Base-by-base conservation (phyloP, 495 filamentous ascomycete genomes). In the Podospora appendiculata region DNA sequence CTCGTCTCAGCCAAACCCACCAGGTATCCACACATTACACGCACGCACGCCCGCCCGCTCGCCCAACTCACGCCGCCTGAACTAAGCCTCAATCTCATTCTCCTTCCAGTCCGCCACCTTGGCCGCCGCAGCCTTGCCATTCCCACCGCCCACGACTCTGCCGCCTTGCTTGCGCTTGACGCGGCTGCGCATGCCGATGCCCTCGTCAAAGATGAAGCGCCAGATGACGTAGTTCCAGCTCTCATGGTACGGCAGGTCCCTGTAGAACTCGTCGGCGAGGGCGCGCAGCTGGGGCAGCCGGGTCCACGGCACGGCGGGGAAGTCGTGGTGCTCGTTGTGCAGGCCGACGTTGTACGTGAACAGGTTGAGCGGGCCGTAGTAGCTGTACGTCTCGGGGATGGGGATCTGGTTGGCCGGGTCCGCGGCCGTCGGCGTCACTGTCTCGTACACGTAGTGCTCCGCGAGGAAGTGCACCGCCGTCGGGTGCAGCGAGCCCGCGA, bases 301-400 rank as follows among this genome's bases (percentile, higher is more conserved):
- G 4, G 89, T 96, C 93, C 93, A 99, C 3, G 93, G 92, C 47
- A 98, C 80, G 18, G 94, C 93, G 18, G 93, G 93, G 73, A 98
- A 98, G 66, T 98, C 93, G 62, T 99, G 93, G 69, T 98, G 93
- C 73, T 99, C 93, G 61, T 99, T 99, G 67, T 99, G 93, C 57
- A 95, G 67, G 14, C 93, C 93, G 9, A 99, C 93, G 56, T 99
- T 97, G 70, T 96, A 99, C 1, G 91, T 95, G 16, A 99, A 68
- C 46, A 90, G 67, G 69, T 99, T 99, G 41, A 97, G 76, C 0
- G 87, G 82, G 6, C 93, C 93, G 66, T 99, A 99, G 75, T 99
- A 99, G 32, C 86, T 90, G 72, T 86, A 99, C 0, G 93, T 99
- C 75, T 99, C 93, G n/a, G 91, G 89, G 14, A 91, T 76, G 16